Evolutionary conservation across 129 eudicot species (phyloP), one percentile per base, ranked within the genome.

Genomic region (Artemisia argyi): DNA sequence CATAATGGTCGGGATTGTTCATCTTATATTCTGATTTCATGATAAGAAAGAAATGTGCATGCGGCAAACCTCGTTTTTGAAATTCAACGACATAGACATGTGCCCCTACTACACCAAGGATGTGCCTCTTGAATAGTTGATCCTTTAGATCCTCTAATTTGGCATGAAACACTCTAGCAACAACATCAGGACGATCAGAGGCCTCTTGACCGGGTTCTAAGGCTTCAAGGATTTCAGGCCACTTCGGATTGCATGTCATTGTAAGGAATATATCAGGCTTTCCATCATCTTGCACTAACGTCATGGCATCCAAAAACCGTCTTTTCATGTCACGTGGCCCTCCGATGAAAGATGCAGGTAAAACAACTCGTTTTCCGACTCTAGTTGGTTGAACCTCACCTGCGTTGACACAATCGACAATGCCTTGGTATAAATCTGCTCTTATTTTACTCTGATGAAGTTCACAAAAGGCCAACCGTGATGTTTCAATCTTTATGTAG

Each of bases 211-310:
- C 55, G 1, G 50, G 56, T 3, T 1, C 4, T 11, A 76, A 32
- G 15, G 22, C 30, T 60, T 49, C 15, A 9, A 9, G 20, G 14
- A 82, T 82, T 19, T 77, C 80, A 13, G 48, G 8, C 76, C 66
- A 77, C 4, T 77, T 30, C 0, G 80, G 64, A 46, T 73, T 73
- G 57, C 85, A 82, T 0, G 85, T 82, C 76, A 82, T 82, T 8
- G 85, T 72, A 2, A 82, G 18, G 72, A 82, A 0, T 78, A 28
- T 49, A 65, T 78, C 77, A 1, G 83, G 83, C 13, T 51, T 74
- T 3, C 81, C 72, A 52, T 32, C 79, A 9, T 18, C 47, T 17
- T 50, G 58, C 0, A 83, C 83, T 11, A 83, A 48, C 0, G 75
- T 15, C 72, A 74, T 68, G 4, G 78, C 74, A 75, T 83, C 82